Evolutionary conservation across 1,139 yeast genomes (phyloP).

Genomic region (Pichia cactophila): DNA sequence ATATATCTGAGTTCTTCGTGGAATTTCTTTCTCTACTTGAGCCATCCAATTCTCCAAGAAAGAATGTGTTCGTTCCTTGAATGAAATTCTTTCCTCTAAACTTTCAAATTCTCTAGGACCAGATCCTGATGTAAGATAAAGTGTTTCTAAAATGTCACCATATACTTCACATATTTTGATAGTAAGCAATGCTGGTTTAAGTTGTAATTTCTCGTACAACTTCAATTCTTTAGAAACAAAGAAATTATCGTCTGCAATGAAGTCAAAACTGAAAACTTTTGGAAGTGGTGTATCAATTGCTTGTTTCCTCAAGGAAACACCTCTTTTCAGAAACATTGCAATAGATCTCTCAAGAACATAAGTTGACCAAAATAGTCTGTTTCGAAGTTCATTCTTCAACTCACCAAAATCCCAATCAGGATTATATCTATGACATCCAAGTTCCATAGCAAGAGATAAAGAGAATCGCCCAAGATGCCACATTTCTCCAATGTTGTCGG

Average conservation of each 20-base stretch:
- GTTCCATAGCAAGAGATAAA: constrained; percentile 23
- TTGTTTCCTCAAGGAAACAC: constrained; percentile 20
- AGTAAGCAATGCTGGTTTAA: constrained; percentile 18
- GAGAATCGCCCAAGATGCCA: constrained; percentile 21
- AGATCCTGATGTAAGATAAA: constrained; percentile 15
- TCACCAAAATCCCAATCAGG: constrained; percentile 23
- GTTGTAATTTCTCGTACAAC: constrained; percentile 16
- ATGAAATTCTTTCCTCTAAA: constrained; percentile 11
- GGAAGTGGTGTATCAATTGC: constrained; percentile 23
- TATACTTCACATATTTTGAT: constrained; percentile 17
- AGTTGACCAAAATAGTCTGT: constrained; percentile 21
- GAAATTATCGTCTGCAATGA: constrained; percentile 9
- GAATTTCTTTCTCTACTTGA: constrained; percentile 16
- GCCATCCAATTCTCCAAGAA: constrained; percentile 16
- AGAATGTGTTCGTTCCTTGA: constrained; percentile 11
- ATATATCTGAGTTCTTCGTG: constrained; percentile 12
- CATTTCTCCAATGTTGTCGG: constrained; percentile 21
- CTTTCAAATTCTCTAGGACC: constrained; percentile 12
- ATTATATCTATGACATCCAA: constrained; percentile 21
- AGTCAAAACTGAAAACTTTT: constrained; percentile 15
- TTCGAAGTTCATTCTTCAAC: constrained; percentile 18
- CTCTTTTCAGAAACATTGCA: constrained; percentile 20
- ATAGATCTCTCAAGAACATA: constrained; percentile 20
- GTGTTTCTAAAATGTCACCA: constrained; percentile 21
- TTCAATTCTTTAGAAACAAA: not conserved